These are phyloP conservation scores for Ceriops decandra DNA, from an alignment of 345 rosid genomes.

Conservation along the genomic window DNA sequence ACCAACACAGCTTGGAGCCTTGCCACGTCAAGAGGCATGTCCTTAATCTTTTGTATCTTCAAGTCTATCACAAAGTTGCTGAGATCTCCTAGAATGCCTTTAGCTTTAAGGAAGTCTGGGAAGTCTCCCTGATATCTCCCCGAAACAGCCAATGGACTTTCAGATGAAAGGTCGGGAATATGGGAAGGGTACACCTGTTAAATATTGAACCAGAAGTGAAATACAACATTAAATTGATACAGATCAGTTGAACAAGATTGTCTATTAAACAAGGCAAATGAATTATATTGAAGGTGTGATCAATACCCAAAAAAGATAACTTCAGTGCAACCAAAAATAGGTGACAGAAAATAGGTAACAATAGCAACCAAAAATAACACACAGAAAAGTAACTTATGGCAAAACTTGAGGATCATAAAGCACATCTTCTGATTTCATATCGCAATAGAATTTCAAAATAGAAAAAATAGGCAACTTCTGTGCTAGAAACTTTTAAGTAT, in stretches of 20 bases:
- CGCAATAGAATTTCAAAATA: background rate
- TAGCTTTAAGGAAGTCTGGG: constrained; percentile 49
- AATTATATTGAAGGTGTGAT: background rate
- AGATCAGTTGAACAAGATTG: background rate
- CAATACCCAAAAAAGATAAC: too few species aligned
- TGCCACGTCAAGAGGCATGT: constrained; percentile 63
- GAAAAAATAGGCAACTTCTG: background rate
- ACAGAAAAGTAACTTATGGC: too few species aligned
- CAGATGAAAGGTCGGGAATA: constrained; percentile 66
- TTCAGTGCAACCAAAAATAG: background rate
- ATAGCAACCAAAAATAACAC: background rate
- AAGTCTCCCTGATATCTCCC: constrained; percentile 69
- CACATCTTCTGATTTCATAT: background rate
- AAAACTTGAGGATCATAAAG: background rate
- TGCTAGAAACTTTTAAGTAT: too few species aligned
- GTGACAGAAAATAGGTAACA: background rate
- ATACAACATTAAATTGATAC: background rate
- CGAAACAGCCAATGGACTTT: constrained; percentile 45
- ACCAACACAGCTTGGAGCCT: background rate
- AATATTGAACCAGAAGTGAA: constrained; percentile 5
- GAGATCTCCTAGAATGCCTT: constrained; percentile 55
- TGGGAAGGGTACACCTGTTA: constrained; percentile 52
- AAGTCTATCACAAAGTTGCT: constrained; percentile 48
- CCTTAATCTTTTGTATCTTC: constrained; percentile 48
- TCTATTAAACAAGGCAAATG: constrained; percentile 2